These are phyloP conservation scores for Cladosporium velox DNA, from an alignment of 2,329 filamentous ascomycete species.

Conservation along the genomic window DNA sequence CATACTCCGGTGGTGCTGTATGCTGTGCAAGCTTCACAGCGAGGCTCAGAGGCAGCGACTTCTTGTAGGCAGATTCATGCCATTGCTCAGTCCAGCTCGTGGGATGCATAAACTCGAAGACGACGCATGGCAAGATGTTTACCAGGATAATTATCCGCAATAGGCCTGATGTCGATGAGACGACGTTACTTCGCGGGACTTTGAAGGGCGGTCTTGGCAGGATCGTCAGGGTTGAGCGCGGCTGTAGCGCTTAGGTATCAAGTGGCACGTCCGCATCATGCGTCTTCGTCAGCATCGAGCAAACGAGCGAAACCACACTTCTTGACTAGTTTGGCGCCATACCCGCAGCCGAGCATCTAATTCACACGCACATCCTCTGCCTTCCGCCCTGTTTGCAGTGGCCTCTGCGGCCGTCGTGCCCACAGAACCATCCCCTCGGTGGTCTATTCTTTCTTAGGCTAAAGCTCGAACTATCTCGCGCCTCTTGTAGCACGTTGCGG, in stretches of 20 bases:
- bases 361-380: background rate
- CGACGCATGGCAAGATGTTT: no score
- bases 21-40: no score
- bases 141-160: no score
- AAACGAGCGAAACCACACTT: conserved; percentile 8
- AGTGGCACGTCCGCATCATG: conserved; percentile 3
- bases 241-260: conserved; percentile 4
- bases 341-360: conserved; percentile 12
- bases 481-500: conserved; percentile 18
- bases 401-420: conserved; percentile 5
- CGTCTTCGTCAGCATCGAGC: conserved; percentile 2
- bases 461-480: conserved; percentile 11
- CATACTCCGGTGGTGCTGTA: no score
- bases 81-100: background rate
- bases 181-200: background rate
- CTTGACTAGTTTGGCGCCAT: conserved; percentile 6
- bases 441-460: conserved; percentile 14
- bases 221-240: background rate
- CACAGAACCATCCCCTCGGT: background rate
- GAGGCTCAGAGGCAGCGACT: no score
- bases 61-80: no score
- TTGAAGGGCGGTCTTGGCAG: background rate
- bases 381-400: conserved; percentile 8
- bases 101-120: no score
- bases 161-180: background rate